phyloP scores from a whole-genome alignment of 768 basidiomycete species.

The Boletus fagicola region DNA sequence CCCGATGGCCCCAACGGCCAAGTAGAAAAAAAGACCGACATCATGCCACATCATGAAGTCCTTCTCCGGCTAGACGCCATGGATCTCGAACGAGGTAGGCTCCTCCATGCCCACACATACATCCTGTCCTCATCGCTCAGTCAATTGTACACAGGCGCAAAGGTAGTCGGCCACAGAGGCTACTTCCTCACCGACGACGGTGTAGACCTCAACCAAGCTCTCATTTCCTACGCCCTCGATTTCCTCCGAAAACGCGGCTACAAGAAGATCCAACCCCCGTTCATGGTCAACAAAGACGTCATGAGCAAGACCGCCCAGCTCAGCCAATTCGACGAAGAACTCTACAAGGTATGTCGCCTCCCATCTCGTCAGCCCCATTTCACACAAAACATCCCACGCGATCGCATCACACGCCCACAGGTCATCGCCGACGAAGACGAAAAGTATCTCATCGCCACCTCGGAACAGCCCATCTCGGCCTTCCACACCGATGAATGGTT shows the following conservation, averaged over 20 bases:
- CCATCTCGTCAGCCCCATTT: not conserved
- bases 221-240: constrained; percentile 92
- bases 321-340: constrained; percentile 96
- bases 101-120: not conserved
- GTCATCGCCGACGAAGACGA: constrained; percentile 90
- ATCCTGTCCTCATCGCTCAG: constrained; percentile 7
- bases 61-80: constrained; percentile 90
- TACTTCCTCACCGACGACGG: constrained; percentile 97
- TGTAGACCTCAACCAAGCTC: constrained; percentile 94
- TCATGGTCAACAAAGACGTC: constrained; percentile 96
- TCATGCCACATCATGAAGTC: constrained; percentile 98
- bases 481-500: constrained; percentile 98
- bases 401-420: constrained; percentile 33
- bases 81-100: constrained; percentile 88
- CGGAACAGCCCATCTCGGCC: constrained; percentile 97
- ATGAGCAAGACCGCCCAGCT: constrained; percentile 99
- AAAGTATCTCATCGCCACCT: constrained; percentile 98
- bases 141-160: constrained; percentile 58
- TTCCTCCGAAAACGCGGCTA: constrained; percentile 80
- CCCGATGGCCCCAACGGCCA: constrained; percentile 73
- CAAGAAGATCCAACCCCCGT: constrained; percentile 95
- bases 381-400: not conserved
- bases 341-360: constrained; percentile 76
- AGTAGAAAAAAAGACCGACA: constrained; percentile 67
- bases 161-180: constrained; percentile 92